Percentiles rank a stretch among this genome's conserved stretches.
These are phyloP conservation scores for Tetradesmus obliquus DNA, from an alignment of 139 green algal genomes.

Conservation along the genomic window DNA sequence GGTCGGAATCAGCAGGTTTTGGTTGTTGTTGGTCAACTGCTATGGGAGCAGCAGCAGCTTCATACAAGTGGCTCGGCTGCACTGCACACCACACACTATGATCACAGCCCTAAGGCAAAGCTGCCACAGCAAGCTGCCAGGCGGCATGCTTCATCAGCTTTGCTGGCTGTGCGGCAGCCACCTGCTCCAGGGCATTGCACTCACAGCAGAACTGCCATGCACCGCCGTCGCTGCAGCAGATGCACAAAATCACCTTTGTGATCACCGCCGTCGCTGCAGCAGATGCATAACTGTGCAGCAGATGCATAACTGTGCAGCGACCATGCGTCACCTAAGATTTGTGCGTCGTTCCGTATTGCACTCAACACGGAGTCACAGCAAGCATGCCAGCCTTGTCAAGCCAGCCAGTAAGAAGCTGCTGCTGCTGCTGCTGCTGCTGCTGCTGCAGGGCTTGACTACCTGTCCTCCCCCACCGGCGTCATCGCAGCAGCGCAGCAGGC, in stretches of 20 bases:
- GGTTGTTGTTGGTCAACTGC: neutral
- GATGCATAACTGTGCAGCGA: neutral
- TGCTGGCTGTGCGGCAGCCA: neutral
- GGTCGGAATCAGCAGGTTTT: slow-evolving; percentile 46
- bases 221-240: too few relatives aligned
- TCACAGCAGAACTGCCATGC: too few relatives aligned
- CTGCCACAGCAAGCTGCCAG: neutral
- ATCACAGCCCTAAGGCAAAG: too few relatives aligned
- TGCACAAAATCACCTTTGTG: too few relatives aligned
- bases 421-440: neutral
- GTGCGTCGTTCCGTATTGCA: too few relatives aligned
- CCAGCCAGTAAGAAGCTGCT: neutral
- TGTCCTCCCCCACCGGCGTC: slow-evolving; percentile 75
- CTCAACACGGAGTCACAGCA: too few relatives aligned
- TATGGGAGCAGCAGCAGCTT: too few relatives aligned
- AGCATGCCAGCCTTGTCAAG: neutral
- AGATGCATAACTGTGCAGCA: neutral
- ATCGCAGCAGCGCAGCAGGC: slow-evolving; percentile 83
- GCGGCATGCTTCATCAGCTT: neutral
- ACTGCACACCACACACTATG: too few relatives aligned
- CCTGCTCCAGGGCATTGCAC: too few relatives aligned
- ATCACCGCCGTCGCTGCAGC: too few relatives aligned
- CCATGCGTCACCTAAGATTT: too few relatives aligned
- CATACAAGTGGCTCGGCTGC: too few relatives aligned
- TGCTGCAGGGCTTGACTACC: slow-evolving; percentile 78